A percentile compares a stretch with the other conserved stretches of the same genome.
Conservation (phyloP, 345 rosid genomes). For the Angophora floribunda region DNA sequence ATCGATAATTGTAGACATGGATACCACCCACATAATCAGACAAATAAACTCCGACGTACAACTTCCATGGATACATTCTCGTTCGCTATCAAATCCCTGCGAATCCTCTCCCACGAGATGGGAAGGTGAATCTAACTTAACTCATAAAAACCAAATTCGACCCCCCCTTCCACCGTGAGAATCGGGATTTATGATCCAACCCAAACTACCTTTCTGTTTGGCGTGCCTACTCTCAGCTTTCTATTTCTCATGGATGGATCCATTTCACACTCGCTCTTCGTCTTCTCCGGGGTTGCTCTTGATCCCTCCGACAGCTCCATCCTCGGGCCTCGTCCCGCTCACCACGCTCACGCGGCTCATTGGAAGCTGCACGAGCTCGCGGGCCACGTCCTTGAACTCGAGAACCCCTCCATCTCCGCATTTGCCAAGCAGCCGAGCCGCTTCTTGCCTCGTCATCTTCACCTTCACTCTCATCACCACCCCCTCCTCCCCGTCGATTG, state of each 20-base stretch:
- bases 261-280: not conserved
- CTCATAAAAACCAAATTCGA: not conserved
- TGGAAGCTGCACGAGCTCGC: constrained; percentile 35
- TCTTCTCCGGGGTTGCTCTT: constrained; percentile 19
- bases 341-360: constrained; percentile 9
- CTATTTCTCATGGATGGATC: not conserved
- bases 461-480: constrained; percentile 39
- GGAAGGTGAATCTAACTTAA: not conserved
- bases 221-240: too few species aligned
- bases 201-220: too few species aligned
- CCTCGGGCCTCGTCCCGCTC: not conserved
- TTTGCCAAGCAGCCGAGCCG: constrained; percentile 30
- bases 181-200: too few species aligned
- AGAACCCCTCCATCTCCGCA: constrained; percentile 43
- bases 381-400: constrained; percentile 35
- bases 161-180: not conserved
- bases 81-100: not conserved
- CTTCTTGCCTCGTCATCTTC: constrained; percentile 57
- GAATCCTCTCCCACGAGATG: not conserved
- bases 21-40: not conserved
- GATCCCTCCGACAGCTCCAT: not conserved
- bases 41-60: not conserved
- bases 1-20: not conserved
- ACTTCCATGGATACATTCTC: not conserved
- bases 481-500: not conserved